Evolutionary conservation across 176 grass and related monocot genomes (phyloP).

Genomic region (Carex cristatella): DNA sequence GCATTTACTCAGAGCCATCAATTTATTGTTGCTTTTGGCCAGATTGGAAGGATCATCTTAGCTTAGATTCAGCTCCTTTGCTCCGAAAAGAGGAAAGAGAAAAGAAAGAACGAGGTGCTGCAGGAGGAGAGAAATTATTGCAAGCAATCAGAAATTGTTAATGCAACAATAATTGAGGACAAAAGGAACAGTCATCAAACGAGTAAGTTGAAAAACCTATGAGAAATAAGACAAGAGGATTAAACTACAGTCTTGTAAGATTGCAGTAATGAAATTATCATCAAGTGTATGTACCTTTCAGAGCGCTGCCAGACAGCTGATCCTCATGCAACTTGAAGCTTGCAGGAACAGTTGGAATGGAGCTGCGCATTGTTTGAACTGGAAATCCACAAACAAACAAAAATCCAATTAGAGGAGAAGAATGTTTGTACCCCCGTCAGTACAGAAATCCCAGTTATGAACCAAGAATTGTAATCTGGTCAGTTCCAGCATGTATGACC

Average conservation of each 20-base stretch:
- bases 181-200: background rate
- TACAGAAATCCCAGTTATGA: background rate
- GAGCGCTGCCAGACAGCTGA: conserved; percentile 74
- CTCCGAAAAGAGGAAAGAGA: conserved; percentile 76
- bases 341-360: conserved; percentile 73
- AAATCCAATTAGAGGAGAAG: background rate
- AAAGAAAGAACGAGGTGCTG: conserved; percentile 93
- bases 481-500: background rate
- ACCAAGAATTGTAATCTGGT: background rate
- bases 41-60: conserved; percentile 51
- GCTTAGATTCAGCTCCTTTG: conserved; percentile 85
- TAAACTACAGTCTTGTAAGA: conserved; percentile 8
- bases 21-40: conserved; percentile 4
- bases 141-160: conserved; percentile 7
- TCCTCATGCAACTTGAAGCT: conserved; percentile 89
- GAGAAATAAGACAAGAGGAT: background rate
- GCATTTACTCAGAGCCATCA: conserved; percentile 29
- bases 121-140: conserved; percentile 28
- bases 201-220: background rate
- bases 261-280: conserved; percentile 22
- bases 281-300: conserved; percentile 54
- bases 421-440: background rate
- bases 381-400: conserved; percentile 34
- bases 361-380: conserved; percentile 74
- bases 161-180: background rate